phyloP scores from a whole-genome alignment of 2,329 filamentous ascomycete species.

The Paramyrothecium roridum region DNA sequence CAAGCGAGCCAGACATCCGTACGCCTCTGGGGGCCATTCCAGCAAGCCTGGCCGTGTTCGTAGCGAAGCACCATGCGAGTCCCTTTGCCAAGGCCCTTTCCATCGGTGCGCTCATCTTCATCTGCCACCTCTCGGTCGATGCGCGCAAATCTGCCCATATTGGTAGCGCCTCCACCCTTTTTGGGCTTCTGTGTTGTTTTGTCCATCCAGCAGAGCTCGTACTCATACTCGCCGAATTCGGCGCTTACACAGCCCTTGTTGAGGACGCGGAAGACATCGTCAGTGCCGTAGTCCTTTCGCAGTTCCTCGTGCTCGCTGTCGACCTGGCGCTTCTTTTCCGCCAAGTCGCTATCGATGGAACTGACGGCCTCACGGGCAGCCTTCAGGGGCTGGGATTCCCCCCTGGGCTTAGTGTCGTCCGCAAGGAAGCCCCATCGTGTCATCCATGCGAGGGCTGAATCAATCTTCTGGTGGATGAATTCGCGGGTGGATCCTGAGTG shows the following conservation, averaged over 20 bases:
- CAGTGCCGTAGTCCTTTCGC: conserved; percentile 75
- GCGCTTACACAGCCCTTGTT: conserved; percentile 75
- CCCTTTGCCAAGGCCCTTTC: conserved; percentile 74
- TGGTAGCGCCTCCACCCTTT: conserved; percentile 79
- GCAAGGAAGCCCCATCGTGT: conserved; percentile 85
- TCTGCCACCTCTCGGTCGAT: conserved; percentile 68
- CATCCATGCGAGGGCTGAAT: conserved; percentile 66
- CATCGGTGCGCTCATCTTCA: conserved; percentile 76
- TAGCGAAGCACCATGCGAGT: conserved; percentile 74
- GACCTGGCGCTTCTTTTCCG: conserved; percentile 58
- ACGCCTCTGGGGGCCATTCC: conserved; percentile 87
- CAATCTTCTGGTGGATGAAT: conserved; percentile 72
- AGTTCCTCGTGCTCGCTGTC: conserved; percentile 69
- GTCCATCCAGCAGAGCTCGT: conserved; percentile 89
- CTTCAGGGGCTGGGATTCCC: conserved; percentile 72
- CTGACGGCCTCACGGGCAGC: conserved; percentile 73
- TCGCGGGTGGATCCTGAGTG: conserved; percentile 68
- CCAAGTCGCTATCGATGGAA: conserved; percentile 60
- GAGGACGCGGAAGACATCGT: conserved; percentile 84
- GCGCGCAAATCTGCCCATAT: conserved; percentile 81
- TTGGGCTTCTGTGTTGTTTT: conserved; percentile 86
- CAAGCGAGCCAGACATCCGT: conserved; percentile 87
- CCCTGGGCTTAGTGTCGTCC: conserved; percentile 47
- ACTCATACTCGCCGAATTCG: conserved; percentile 90
- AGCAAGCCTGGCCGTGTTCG: conserved; percentile 89